Evolutionary conservation across 2,329 filamentous ascomycete species (phyloP), one percentile per base, ranked within the genome.

Genomic region (Botrytis fabae): DNA sequence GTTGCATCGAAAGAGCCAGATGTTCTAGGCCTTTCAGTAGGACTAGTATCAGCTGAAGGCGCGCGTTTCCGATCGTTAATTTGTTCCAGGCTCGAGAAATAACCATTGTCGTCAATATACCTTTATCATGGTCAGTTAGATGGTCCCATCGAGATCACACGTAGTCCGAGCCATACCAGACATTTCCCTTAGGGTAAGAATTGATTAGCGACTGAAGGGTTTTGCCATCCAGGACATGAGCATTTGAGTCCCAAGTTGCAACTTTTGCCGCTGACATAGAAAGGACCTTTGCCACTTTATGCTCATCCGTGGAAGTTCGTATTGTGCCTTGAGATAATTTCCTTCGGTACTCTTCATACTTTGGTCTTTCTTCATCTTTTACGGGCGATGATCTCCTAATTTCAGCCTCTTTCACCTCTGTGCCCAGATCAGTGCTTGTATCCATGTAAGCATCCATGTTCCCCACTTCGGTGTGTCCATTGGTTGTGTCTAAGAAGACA

Each of bases 51-150:
- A 6, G 18, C 32, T 5, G 48, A 68, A 42, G 35, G 48, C 14
- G 35, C 35, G 9, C 74, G 51, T 25, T 77, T 65, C 10, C 66
- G 57, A 25, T 73, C 75, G 28, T 74, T 68, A 6, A 76, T 48
- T 72, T 80, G 78, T 48, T 80, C 79, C 16, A 80, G 48, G 9
- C 78, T 79, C 9, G 78, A 78, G 61, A 80, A 80, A 71, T 77
- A 80, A 2, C 78, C 78, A 35, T 78, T 76, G 16, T 79, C 75
- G 59, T 80, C 79, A 46, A 80, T 75, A 7, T 71, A 71, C 70
- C 70, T 71, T 40, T 22, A 35, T n/a, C 12, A 6, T 5, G 4
- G 12, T 66, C 10, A 71, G 69, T 12, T 32, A 6, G 16, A 35
- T 38, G 1, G 12, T 14, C 6, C 51, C n/a, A 57, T 57, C 14